Evolutionary conservation across 2,329 filamentous ascomycete genomes (phyloP), one percentile per base, ranked within the genome.

Genomic region (Geoglossum cookeanum): DNA sequence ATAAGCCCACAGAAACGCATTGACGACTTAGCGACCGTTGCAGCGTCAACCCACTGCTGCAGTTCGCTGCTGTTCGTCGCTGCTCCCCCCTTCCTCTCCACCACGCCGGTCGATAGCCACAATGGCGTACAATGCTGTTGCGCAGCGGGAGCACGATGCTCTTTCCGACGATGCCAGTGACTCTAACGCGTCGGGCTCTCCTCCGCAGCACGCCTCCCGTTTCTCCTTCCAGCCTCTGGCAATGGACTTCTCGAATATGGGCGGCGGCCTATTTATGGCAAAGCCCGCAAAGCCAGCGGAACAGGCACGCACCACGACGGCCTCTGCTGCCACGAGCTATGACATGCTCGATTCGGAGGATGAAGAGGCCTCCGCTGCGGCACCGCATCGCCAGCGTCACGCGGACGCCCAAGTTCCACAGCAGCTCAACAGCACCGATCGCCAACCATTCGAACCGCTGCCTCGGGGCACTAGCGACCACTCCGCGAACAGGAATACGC

Each of bases 341-440:
- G 71, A 74, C 56, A 66, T 74, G 58, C 66, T 74, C 32, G 72
- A 74, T 60, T 70, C 69, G 37, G 72, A 74, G 60, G 72, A 74
- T 60, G 71, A 73, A 55, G 65, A 68, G 48, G 63, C 63, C 17
- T 13, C 3, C 15, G 11, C 8, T 9, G 17, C 35, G 54, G 45
- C 35, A 22, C 27, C n/a, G 15, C n/a, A 17, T 30, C 13, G 54
- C 39, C 37, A 17, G 44, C 37, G 44, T 44, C 44, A 55, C 22
- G 54, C 37, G 54, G 54, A 22, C n/a, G 57, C 65, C 60, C 56
- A 56, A 49, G 35, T 59, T 58, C 32, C 59, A 59, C 35, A 45
- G 8, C 49, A 53, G 8, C 35, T 37, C 30, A 32, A n/a, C 8
- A 32, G 13, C 15, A 22, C 49, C 33, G 49, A 53, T 53, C 49